Evolutionary conservation across 805 yeast genomes (phyloP), one percentile per base, ranked within the genome.

Genomic region (Wickerhamiella spandovensis): DNA sequence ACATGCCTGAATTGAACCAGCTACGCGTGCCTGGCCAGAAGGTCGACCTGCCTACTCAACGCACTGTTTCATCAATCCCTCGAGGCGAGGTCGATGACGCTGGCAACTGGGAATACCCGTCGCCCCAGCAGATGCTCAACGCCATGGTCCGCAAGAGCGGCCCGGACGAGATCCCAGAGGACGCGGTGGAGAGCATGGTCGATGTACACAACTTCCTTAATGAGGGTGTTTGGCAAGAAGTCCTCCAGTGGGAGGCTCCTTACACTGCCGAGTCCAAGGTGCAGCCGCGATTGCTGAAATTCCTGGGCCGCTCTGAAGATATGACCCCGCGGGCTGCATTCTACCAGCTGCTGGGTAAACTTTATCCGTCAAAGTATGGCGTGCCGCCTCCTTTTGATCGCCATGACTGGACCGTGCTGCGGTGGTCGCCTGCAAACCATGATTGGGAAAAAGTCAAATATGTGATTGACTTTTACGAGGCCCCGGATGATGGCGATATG

Each of bases 41-140:
- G 53, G 58, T 85, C 38, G 79, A 76, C 35, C 71, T 92, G 30
- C 88, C 97, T 9, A 85, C 92, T 0, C 85, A 83, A 43, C 78
- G 96, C 58, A 83, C 95, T 1, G 66, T 81, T 38, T 86, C 95
- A 15, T 69, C 86, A 1, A 92, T 92, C 48, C 98, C 98, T 20
- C 76, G 86, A 55, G 97, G 97, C 25, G 76, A 72, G 25, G 62
- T 64, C 13, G 72, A 69, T 1, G 72, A 70, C 9, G 79, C 78
- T 53, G 95, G 95, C 1, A 78, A 81, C 46, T 92, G 99, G 99
- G 98, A 92, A 67, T 92, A 92, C 64, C 99, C 99, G 1, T 86
- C 96, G 2, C 98, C 99, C 0, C 98, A 92, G 67, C 99, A 92
- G 65, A 92, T 92, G 99, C 80, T 88, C 57, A 89, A 90, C 61